These are phyloP conservation scores for Botrytis fabae DNA, from an alignment of 2,329 filamentous ascomycete genomes.

Conservation along the genomic window DNA sequence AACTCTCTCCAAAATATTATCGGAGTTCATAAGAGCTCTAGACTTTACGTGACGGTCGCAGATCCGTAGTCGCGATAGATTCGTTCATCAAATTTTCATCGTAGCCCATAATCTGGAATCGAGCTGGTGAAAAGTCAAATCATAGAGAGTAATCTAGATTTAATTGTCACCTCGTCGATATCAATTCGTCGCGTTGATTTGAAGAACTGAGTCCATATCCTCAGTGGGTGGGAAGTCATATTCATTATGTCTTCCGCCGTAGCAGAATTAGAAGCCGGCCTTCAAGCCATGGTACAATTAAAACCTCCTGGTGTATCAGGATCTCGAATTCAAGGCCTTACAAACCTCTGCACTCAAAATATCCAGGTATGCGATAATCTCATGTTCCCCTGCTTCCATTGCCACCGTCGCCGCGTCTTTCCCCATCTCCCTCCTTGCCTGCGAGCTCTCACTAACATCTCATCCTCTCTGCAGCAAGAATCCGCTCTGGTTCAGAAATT, in stretches of 20 bases:
- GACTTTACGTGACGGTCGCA: conserved; percentile 24
- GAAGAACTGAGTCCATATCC: conserved; percentile 9
- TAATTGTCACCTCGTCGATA: conserved; percentile 19
- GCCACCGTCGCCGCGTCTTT: background rate
- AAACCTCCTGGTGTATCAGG: conserved; percentile 94
- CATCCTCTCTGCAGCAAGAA: conserved; percentile 61
- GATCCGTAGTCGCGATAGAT: conserved; percentile 25
- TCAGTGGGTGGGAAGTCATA: conserved; percentile 6
- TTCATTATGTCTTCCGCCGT: conserved; percentile 74
- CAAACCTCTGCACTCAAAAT: conserved; percentile 81
- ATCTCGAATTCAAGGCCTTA: conserved; percentile 86
- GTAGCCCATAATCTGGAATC: conserved; percentile 24
- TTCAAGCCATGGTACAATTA: conserved; percentile 87
- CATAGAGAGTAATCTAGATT: conserved; percentile 25
- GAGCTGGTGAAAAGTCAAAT: conserved; percentile 22
- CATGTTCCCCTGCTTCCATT: background rate
- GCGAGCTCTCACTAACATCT: conserved; percentile 24
- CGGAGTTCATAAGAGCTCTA: conserved; percentile 10
- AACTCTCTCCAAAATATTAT: conserved; percentile 4
- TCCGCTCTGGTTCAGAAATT: conserved; percentile 94
- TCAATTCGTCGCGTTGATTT: conserved; percentile 24
- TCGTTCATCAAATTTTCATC: conserved; percentile 24
- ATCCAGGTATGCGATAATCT: conserved; percentile 70
- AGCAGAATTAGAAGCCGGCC: conserved; percentile 84
- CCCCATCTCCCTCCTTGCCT: background rate